Evolutionary conservation across 441 rosid species (phyloP).

Genomic region (Populus hybrid): DNA sequence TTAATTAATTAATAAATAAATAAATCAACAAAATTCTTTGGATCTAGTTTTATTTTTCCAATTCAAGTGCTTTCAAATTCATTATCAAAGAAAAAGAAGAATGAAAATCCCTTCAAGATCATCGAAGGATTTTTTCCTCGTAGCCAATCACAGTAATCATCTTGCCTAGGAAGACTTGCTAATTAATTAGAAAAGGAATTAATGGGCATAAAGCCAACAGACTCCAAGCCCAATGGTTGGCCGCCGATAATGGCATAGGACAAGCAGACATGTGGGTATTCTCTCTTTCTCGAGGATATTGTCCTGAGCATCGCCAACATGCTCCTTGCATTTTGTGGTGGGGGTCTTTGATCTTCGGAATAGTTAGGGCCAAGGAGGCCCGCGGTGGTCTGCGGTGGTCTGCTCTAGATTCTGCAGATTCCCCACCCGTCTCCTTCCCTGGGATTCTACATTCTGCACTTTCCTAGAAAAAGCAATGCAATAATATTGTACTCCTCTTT

Average conservation of each 20-base stretch:
- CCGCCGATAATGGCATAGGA: background rate
- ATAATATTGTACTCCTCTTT: background rate
- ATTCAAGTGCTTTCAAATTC: no score
- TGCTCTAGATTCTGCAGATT: background rate
- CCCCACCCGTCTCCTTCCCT: background rate
- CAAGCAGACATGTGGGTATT: constrained; percentile 16
- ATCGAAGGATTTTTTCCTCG: no score
- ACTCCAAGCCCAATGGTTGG: background rate
- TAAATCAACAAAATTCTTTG: no score
- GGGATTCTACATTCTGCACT: background rate
- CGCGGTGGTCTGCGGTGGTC: background rate
- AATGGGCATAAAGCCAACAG: background rate
- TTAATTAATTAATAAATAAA: no score
- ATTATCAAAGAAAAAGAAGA: no score
- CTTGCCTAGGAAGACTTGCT: background rate
- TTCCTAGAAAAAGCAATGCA: background rate
- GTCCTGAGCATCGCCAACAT: constrained; percentile 22
- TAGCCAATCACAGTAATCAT: no score
- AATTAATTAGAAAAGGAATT: background rate
- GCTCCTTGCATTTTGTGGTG: background rate
- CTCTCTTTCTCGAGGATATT: constrained; percentile 23
- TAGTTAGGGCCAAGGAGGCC: background rate
- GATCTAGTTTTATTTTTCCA: no score
- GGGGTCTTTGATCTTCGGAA: background rate
- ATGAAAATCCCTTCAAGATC: no score